Percentiles rank a stretch among this genome's conserved stretches.
Conservation (phyloP, 208 protist species). For the Crithidia acanthocephali region DNA sequence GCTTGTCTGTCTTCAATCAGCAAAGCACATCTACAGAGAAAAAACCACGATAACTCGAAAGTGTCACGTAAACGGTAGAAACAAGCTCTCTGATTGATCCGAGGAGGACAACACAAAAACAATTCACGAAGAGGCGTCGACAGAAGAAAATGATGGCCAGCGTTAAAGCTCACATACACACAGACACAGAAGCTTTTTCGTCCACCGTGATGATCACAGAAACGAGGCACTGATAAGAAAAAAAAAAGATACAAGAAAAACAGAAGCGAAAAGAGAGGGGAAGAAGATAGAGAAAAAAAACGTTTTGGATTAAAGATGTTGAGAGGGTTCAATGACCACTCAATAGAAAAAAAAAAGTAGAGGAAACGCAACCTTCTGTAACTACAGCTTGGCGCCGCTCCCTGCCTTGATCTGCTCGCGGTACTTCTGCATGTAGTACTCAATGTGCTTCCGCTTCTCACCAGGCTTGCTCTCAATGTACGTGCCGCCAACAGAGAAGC, state of each 20-base stretch:
- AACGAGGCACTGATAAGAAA: background rate
- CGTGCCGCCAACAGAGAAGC: slow-evolving; percentile 33
- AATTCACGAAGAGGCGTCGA: too few relatives aligned
- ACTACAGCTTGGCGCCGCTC: slow-evolving; percentile 13
- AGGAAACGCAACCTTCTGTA: background rate
- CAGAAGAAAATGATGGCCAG: too few relatives aligned
- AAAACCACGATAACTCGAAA: too few relatives aligned
- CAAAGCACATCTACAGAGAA: too few relatives aligned
- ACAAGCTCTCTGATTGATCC: too few relatives aligned
- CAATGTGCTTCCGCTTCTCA: slow-evolving; percentile 31
- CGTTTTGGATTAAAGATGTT: background rate
- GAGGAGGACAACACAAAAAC: too few relatives aligned
- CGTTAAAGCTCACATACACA: too few relatives aligned
- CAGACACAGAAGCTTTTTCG: too few relatives aligned
- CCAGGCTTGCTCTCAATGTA: slow-evolving; percentile 38
- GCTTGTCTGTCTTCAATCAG: too few relatives aligned
- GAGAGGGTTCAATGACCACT: too few relatives aligned
- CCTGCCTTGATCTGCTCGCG: slow-evolving; percentile 18
- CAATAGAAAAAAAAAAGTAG: slow-evolving; percentile 3
- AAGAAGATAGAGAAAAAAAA: background rate
- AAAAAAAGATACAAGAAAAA: slow-evolving; percentile 2
- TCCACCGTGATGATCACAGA: too few relatives aligned
- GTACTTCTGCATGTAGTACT: slow-evolving; percentile 29
- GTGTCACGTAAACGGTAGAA: too few relatives aligned
- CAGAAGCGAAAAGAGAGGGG: background rate